These are phyloP conservation scores for Tetrahymena borealis DNA, from an alignment of 73 alveolate genomes.

Conservation along the genomic window DNA sequence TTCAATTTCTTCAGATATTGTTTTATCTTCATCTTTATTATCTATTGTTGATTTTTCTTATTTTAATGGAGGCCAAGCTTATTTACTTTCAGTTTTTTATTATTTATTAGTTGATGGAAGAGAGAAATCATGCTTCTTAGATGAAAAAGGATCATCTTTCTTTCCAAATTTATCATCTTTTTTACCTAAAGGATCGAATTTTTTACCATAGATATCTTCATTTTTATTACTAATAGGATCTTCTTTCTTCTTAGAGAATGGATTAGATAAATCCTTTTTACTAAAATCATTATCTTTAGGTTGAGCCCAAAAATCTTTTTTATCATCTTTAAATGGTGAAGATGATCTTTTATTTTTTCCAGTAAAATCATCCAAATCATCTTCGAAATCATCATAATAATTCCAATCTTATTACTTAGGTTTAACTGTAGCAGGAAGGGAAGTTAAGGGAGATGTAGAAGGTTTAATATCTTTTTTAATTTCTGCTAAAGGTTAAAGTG, in stretches of 20 bases:
- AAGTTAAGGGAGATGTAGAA: not conserved
- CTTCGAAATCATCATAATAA: not conserved
- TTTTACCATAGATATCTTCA: not conserved
- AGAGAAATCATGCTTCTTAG: not conserved
- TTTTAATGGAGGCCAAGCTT: not conserved
- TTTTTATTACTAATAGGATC: not conserved
- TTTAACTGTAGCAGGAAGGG: not conserved
- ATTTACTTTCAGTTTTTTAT: not conserved
- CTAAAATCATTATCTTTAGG: not conserved
- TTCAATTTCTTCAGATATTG: not conserved
- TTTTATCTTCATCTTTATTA: not conserved
- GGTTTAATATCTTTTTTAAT: not conserved
- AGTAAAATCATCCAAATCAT: not conserved
- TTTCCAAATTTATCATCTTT: not conserved
- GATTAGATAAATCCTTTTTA: not conserved
- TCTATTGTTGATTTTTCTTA: not conserved
- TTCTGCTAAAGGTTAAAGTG: not conserved
- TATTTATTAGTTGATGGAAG: not conserved
- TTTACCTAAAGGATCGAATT: not conserved
- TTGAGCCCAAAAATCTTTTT: not conserved
- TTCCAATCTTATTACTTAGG: not conserved
- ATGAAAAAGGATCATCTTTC: not conserved
- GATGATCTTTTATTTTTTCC: not conserved
- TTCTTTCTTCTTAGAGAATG: not conserved
- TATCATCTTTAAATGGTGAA: not conserved